A percentile compares a stretch with the other conserved stretches of the same genome.
Evolutionary conservation across 257 asterid genomes (phyloP).

Genomic region (Scutellaria baicalensis): DNA sequence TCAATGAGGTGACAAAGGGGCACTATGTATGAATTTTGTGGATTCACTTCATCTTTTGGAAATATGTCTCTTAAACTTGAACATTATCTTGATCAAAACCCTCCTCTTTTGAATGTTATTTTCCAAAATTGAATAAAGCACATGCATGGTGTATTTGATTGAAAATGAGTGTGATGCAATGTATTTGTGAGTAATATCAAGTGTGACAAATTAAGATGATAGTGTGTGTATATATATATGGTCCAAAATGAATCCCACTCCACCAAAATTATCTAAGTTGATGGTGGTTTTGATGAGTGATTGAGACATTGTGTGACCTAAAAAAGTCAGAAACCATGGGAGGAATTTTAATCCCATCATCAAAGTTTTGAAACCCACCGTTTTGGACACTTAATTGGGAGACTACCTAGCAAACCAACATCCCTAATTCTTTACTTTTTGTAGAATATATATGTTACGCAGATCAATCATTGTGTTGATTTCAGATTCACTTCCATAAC

Average conservation of each 20-base stretch:
- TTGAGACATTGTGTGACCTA: neutral
- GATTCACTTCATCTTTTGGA: constrained; percentile 11
- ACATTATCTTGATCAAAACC: neutral
- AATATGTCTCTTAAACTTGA: constrained; percentile 15
- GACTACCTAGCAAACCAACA: constrained; percentile 1
- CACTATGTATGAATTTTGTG: too few species aligned
- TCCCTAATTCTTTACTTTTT: neutral
- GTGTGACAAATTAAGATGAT: neutral
- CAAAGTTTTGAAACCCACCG: constrained; percentile 10
- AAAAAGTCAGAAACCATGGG: constrained; percentile 22
- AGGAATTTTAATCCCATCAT: constrained; percentile 17
- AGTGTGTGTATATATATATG: constrained; percentile 2
- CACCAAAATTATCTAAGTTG: neutral
- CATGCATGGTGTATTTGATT: neutral
- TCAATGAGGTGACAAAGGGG: neutral
- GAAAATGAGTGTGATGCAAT: constrained; percentile 7
- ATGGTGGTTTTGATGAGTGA: constrained; percentile 11
- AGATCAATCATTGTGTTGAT: too few species aligned
- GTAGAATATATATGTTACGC: too few species aligned
- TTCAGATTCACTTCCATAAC: too few species aligned
- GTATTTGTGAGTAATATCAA: neutral
- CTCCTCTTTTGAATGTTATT: neutral
- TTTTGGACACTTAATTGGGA: neutral
- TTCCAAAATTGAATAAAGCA: neutral
- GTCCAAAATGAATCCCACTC: constrained; percentile 14